These are phyloP conservation scores for Hexamita inflata DNA, from an alignment of 208 protist genomes.

Conservation along the genomic window DNA sequence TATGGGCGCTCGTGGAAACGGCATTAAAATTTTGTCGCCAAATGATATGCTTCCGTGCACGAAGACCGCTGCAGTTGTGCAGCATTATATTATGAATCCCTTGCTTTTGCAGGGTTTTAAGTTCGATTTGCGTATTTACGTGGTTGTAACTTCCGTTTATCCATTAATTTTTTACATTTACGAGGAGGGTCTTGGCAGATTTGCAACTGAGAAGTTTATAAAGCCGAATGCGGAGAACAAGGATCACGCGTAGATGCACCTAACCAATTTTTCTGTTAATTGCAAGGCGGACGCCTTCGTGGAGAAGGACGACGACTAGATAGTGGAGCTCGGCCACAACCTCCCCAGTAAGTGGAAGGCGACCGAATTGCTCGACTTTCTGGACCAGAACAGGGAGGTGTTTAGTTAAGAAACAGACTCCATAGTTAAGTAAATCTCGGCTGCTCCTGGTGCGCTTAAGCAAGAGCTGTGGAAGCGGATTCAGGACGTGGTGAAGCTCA, in stretches of 20 bases:
- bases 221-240: background rate
- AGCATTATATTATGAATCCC: slow-evolving; percentile 26
- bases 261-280: slow-evolving; percentile 26
- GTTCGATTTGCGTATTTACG: slow-evolving; percentile 40
- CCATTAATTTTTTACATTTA: slow-evolving; percentile 35
- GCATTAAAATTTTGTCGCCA: background rate
- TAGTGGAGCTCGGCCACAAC: no score
- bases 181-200: slow-evolving; percentile 32
- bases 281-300: background rate
- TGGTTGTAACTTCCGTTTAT: slow-evolving; percentile 28
- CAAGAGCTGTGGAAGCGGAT: background rate
- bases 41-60: background rate
- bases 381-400: background rate
- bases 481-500: background rate
- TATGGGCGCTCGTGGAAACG: slow-evolving; percentile 7
- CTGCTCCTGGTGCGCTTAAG: background rate
- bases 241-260: background rate
- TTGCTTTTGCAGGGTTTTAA: slow-evolving; percentile 34
- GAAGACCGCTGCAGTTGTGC: slow-evolving; percentile 21
- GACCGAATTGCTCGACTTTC: background rate
- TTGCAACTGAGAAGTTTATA: slow-evolving; percentile 28
- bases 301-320: background rate
- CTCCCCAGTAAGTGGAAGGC: slow-evolving; percentile 18
- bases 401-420: background rate
- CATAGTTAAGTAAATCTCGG: background rate